These are phyloP conservation scores for Pistacia integerrima DNA, from an alignment of 345 rosid genomes.

Conservation along the genomic window DNA sequence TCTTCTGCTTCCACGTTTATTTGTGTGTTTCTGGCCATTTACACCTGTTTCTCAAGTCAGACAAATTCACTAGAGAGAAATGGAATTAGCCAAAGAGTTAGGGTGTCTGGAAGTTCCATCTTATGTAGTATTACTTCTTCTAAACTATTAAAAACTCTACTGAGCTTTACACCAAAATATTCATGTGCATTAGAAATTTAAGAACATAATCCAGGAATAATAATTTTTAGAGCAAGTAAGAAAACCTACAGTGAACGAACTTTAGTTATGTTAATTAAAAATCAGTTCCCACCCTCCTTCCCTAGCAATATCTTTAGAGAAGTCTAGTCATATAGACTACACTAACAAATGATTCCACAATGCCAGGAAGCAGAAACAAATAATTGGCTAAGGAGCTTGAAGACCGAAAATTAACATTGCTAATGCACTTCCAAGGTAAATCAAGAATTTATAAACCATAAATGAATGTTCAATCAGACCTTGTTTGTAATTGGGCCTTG, in stretches of 20 bases:
- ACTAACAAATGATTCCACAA: neutral
- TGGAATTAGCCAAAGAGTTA: no score
- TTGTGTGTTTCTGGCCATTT: no score
- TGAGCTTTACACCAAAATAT: neutral
- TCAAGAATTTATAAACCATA: neutral
- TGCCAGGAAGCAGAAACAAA: neutral
- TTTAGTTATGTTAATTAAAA: no score
- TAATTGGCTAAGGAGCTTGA: no score
- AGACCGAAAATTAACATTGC: neutral
- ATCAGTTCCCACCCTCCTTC: no score
- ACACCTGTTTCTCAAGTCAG: no score
- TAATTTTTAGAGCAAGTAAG: neutral
- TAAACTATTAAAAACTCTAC: neutral
- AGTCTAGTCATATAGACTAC: neutral
- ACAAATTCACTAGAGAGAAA: no score
- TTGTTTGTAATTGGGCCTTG: slow-evolving; percentile 93
- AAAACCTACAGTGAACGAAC: no score
- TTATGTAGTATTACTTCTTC: neutral
- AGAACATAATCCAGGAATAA: neutral
- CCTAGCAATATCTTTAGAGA: no score
- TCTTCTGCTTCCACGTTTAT: no score
- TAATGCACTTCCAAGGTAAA: neutral
- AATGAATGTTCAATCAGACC: slow-evolving; percentile 40
- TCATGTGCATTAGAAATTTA: neutral
- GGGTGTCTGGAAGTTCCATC: neutral